Conservation (phyloP, 2,329 filamentous ascomycete genomes). For the Monilinia polystroma region DNA sequence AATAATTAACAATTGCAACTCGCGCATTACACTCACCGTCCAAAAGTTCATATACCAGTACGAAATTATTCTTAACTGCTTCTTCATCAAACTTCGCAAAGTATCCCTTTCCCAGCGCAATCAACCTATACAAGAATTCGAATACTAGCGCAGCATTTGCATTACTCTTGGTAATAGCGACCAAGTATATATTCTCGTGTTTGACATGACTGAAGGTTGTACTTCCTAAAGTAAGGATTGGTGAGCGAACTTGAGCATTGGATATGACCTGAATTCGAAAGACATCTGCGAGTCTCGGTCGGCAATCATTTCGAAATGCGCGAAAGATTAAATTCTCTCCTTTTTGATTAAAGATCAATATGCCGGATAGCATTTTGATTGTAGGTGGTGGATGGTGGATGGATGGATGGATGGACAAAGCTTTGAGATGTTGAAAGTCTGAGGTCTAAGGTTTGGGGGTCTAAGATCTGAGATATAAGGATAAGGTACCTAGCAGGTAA, state of each 20-base stretch:
- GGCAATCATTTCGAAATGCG: conserved; percentile 97
- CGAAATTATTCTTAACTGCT: conserved; percentile 99
- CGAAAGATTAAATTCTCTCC: conserved; percentile 99
- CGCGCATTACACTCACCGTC: conserved; percentile 63
- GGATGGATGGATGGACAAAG: conserved; percentile 14
- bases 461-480: too few species aligned
- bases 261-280: conserved; percentile 99
- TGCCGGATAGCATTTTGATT: conserved; percentile 84
- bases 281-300: conserved; percentile 94
- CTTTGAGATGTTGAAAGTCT: conserved; percentile 5
- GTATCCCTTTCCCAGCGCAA: conserved; percentile 87
- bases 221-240: conserved; percentile 93
- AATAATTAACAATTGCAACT: not conserved
- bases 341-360: conserved; percentile 98
- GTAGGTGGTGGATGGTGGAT: conserved; percentile 17
- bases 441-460: not conserved
- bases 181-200: conserved; percentile 98
- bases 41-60: conserved; percentile 93
- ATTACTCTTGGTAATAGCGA: conserved; percentile 97
- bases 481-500: too few species aligned
- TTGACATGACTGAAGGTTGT: conserved; percentile 99
- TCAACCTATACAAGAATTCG: conserved; percentile 92
- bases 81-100: conserved; percentile 99
- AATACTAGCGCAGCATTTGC: conserved; percentile 98
- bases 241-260: conserved; percentile 94